Evolutionary conservation across 768 basidiomycete species (phyloP), one percentile per base, ranked within the genome.

Genomic region (Suillus occidentalis): DNA sequence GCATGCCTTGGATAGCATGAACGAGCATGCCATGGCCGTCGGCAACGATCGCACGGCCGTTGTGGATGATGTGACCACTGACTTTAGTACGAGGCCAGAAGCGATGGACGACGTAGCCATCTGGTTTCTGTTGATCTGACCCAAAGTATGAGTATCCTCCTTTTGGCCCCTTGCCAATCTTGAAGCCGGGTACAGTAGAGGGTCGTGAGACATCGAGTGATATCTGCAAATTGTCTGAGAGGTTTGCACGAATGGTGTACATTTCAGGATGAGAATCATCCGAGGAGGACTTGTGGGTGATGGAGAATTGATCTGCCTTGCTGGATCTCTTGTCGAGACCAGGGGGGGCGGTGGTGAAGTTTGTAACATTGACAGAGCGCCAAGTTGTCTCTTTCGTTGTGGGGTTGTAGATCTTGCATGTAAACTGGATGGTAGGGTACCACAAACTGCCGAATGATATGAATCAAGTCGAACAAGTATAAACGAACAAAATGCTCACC

Each of bases 1-100:
- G 87, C 94, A 99, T 97, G 75, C 97, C 97, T 75, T 99, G 97
- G 75, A 99, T 97, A 53, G 97, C 97, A 76, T 97, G 93, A 22
- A 96, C 85, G 76, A 97, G 88, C 90, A 95, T 92, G 36, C 94
- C 93, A 43, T 84, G 79, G 52, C 91, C 92, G 39, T 84, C 75
- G 62, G 87, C 77, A 9, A 80, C 58, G 63, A 80, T 77, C 7
- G 89, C 89, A 64, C 85, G 77, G 52, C 92, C 92, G 39, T 87
- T 84, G 67, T 80, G 75, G 57, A 91, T 85, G 75, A 96, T 72
- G 68, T 86, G 84, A 6, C 96, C 96, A 31, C 82, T 80, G 20
- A 83, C 85, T 37, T 77, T 71, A 68, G 83, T 82, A 45, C 86
- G 83, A 16, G 95, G 95, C 90, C 93, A 95, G 84, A 97, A 95